Conservation (phyloP, 2,329 filamentous ascomycete species). For the Fusarium neocosmosporiellum region DNA sequence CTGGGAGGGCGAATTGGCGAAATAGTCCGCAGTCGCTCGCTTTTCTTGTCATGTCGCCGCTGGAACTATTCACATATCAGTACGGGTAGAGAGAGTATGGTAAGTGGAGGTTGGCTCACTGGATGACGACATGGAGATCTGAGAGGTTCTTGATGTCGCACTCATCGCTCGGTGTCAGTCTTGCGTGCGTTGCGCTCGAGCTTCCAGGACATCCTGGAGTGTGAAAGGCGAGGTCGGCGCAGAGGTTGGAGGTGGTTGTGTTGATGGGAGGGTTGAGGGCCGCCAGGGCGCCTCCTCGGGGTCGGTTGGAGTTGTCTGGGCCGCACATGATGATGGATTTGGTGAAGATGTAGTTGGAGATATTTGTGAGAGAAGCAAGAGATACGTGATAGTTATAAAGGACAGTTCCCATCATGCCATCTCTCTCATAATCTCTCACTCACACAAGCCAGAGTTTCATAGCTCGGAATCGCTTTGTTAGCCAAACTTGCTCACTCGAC, state of each 20-base stretch:
- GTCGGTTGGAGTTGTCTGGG: slow-evolving; percentile 53
- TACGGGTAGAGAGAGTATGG: not conserved
- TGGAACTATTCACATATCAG: slow-evolving; percentile 46
- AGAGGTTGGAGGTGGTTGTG: slow-evolving; percentile 19
- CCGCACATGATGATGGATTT: slow-evolving; percentile 55
- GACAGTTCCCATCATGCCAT: slow-evolving; percentile 2
- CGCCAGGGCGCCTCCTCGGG: slow-evolving; percentile 59
- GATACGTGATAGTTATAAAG: not conserved
- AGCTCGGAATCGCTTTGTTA: not conserved
- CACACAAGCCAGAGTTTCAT: not conserved
- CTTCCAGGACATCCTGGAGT: slow-evolving; percentile 53
- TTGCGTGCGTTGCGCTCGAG: slow-evolving; percentile 55
- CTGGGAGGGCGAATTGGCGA: slow-evolving; percentile 50
- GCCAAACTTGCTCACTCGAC: slow-evolving; percentile 35
- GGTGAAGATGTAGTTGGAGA: not conserved
- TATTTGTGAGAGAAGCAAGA: not conserved
- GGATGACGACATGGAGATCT: slow-evolving; percentile 55
- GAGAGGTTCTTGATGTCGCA: slow-evolving; percentile 26
- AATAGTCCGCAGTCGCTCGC: slow-evolving; percentile 57
- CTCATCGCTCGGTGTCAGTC: slow-evolving; percentile 50
- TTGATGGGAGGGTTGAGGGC: slow-evolving; percentile 51
- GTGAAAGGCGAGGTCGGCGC: slow-evolving; percentile 58
- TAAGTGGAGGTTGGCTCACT: slow-evolving; percentile 48
- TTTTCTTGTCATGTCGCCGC: slow-evolving; percentile 56
- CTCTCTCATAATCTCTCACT: slow-evolving; percentile 35